Percentiles rank a stretch among this genome's conserved stretches.
These are phyloP conservation scores for Hymenoscyphus albidus DNA, from an alignment of 2,329 filamentous ascomycete species.

Conservation along the genomic window DNA sequence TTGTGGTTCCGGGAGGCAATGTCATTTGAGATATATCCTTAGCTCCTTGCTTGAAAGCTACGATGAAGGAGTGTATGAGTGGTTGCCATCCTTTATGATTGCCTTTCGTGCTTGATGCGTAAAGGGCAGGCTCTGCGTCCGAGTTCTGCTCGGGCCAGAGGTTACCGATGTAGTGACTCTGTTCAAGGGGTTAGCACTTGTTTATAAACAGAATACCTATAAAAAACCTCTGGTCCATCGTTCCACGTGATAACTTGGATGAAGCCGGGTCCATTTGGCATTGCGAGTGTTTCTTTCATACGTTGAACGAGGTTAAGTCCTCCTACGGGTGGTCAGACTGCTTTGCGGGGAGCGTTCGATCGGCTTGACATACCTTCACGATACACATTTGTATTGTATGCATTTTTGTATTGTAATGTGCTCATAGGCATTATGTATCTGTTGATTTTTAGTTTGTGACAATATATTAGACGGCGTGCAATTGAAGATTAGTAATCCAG, in stretches of 20 bases:
- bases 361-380: constrained; percentile 6
- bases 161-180: constrained; percentile 37
- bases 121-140: constrained; percentile 29
- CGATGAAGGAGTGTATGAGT: constrained; percentile 36
- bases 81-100: constrained; percentile 35
- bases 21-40: constrained; percentile 8
- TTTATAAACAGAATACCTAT: not conserved
- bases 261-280: constrained; percentile 32
- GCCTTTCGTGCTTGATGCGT: constrained; percentile 31
- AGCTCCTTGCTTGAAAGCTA: constrained; percentile 32
- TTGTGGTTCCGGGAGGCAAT: constrained; percentile 9
- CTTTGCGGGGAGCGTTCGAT: constrained; percentile 19
- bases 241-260: constrained; percentile 38
- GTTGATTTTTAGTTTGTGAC: not conserved
- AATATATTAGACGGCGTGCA: not conserved
- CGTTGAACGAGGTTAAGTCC: constrained; percentile 37
- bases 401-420: constrained; percentile 22
- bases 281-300: constrained; percentile 37
- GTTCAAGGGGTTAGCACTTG: not conserved
- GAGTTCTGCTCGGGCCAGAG: constrained; percentile 32
- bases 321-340: constrained; percentile 35
- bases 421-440: not conserved
- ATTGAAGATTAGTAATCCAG: no score
- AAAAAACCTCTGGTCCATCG: constrained; percentile 34
- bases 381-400: constrained; percentile 10